Evolutionary conservation across 2,329 filamentous ascomycete genomes (phyloP), one percentile per base, ranked within the genome.

Genomic region (Colletotrichum gloeosporioides): DNA sequence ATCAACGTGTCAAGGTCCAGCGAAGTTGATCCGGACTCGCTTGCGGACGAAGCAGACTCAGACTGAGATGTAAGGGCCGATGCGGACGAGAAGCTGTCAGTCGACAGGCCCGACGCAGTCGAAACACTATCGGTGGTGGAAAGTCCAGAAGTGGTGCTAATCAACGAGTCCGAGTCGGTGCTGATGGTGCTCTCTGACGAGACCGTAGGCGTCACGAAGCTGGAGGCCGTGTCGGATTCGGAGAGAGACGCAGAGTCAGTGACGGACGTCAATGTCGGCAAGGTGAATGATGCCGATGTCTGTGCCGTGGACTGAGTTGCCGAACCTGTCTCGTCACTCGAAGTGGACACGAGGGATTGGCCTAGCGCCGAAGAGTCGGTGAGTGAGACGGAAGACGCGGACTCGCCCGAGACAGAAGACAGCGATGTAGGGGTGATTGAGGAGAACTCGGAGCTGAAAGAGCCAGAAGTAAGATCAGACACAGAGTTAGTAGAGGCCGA

Each of bases 1-100:
- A 49, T 49, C 10, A 49, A 12, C 0, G 44, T 49, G 6, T 49
- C 44, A 7, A 49, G 44, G 44, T 22, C 44, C 44, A 49, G 44
- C 18, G 44, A 22, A 13, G n/a, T 49, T 0, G 44, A 49, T 0
- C 44, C 44, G 0, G 44, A 49, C n/a, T 49, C 44, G 0, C 44
- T 49, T 13, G 44, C 44, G 44, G 44, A 49, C 22, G 44, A 49
- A 13, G 0, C 44, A 49, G 44, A 49, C 44, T 13, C 44, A 0
- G 44, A 49, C 44, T n/a, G 44, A 49, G n/a, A 49, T 6, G 44
- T 49, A 13, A 49, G 18, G 18, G n/a, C 0, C 44, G 44, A 49
- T 22, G 13, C 44, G n/a, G 44, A 22, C 7, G 44, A 49, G 18
- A 49, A 49, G 44, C 44, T 49, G 13, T 22, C 44, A 49, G 44